Evolutionary conservation across 352 stramenopile species (phyloP), one percentile per base, ranked within the genome.

Genomic region (Elongisporangium prolatum): DNA sequence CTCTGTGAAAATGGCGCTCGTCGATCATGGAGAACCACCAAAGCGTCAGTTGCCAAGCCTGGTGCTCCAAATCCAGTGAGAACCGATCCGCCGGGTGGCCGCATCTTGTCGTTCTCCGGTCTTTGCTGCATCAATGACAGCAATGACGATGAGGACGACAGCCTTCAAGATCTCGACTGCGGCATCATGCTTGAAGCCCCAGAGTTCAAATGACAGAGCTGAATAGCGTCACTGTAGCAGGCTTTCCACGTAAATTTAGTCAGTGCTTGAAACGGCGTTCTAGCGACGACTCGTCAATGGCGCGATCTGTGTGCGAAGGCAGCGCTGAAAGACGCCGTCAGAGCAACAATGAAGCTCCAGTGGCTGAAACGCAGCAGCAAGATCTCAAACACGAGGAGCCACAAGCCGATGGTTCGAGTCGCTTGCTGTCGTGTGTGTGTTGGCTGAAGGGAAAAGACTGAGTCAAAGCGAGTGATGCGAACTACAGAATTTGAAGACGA

Each of bases 1-100:
- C 53, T 91, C 14, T 7, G 70, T 4, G 58, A 79, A 20, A 68
- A 77, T 37, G 59, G 69, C 48, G 78, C 78, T n/a, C 76, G 75
- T 21, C 60, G 60, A n/a, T 81, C 76, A 17, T 91, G 80, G 80
- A 68, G 80, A 52, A 81, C 34, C 10, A 17, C 34, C 34, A 44
- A 44, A 13, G 10, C 10, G 11, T 17, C 34, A 17, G 34, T 11
- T 13, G 34, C 34, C 1, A 44, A 44, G 34, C 34, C 34, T 17
- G 34, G 7, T 10, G 28, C 28, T 10, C 28, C 34, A 17, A 17
- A 9, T 7, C 34, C 34, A 44, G 34, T 13, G 34, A 44, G 34
- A 44, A 16, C 34, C 17, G n/a, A n/a, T 44, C 34, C 34, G 34
- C 17, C 10, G 7, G 34, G 34, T 11, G 34, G 34, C 34, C 34